These are phyloP conservation scores for Aspergillus nidulans DNA, from an alignment of 495 filamentous ascomycete species.

Conservation along the genomic window DNA sequence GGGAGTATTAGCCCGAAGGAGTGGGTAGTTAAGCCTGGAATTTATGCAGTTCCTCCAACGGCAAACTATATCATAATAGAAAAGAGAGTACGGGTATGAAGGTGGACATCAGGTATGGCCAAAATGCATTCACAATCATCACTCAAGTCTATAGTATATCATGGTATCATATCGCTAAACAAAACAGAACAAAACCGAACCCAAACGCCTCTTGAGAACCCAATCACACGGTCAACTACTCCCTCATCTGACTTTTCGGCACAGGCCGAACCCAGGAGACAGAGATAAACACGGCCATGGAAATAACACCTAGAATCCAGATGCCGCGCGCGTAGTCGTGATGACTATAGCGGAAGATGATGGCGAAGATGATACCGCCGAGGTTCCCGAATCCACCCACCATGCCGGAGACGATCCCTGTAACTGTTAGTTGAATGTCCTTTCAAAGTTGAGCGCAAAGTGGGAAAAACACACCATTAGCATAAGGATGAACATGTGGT, in stretches of 20 bases:
- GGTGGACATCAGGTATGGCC: neutral
- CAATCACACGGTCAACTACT: conserved; percentile 2
- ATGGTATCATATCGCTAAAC: conserved; percentile 4
- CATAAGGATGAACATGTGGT: conserved; percentile 76
- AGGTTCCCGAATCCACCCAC: conserved; percentile 79
- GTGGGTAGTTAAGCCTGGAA: neutral
- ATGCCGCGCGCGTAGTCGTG: conserved; percentile 62
- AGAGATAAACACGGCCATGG: conserved; percentile 59
- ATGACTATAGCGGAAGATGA: conserved; percentile 77
- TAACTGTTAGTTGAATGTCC: conserved; percentile 15
- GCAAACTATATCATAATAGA: no score
- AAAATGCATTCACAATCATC: no score
- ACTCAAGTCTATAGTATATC: conserved; percentile 1
- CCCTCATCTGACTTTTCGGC: conserved; percentile 34
- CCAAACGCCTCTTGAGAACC: neutral
- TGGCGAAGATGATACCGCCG: conserved; percentile 79
- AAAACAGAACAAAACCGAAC: neutral
- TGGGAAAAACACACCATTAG: conserved; percentile 51
- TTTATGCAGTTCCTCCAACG: neutral
- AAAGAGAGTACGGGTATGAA: neutral
- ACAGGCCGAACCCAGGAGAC: conserved; percentile 72
- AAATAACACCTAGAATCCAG: conserved; percentile 81
- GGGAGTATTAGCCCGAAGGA: neutral
- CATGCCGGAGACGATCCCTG: conserved; percentile 67
- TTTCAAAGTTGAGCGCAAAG: neutral